A percentile compares a stretch with the other conserved stretches of the same genome.
phyloP scores from a whole-genome alignment of 768 basidiomycete genomes.

The Boletus rubroflammeus region DNA sequence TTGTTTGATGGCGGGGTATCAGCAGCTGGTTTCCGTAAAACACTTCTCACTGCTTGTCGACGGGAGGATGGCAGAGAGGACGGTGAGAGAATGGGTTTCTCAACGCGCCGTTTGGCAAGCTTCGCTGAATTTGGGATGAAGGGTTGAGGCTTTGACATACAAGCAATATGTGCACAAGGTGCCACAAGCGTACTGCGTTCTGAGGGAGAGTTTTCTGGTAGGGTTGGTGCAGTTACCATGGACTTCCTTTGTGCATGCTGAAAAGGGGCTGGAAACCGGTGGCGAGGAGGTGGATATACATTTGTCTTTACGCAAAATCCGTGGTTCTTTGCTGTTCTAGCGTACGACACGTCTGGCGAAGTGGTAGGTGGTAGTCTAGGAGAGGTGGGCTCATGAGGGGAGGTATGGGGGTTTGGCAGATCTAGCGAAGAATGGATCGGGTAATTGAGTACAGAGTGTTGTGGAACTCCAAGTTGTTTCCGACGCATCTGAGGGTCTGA shows the following conservation, averaged over 20 bases:
- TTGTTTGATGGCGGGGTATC: background rate
- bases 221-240: background rate
- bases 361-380: background rate
- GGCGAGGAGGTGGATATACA: background rate
- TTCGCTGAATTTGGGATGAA: background rate
- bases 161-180: background rate
- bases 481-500: conserved; percentile 26
- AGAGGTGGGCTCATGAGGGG: background rate
- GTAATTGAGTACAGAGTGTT: conserved; percentile 29
- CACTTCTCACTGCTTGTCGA: background rate
- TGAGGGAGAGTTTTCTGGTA: background rate
- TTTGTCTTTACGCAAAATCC: conserved; percentile 5
- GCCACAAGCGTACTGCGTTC: background rate
- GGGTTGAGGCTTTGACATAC: background rate
- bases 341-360: background rate
- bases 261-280: background rate
- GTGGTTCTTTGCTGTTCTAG: background rate
- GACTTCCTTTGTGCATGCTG: background rate
- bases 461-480: conserved; percentile 30
- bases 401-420: conserved; percentile 25
- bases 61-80: background rate
- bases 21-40: conserved; percentile 4
- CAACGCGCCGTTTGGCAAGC: conserved; percentile 2
- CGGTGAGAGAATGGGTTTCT: background rate
- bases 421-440: conserved; percentile 12